Base-by-base conservation (phyloP, 805 yeast species). In the Cyberlindnera xylosilytica region DNA sequence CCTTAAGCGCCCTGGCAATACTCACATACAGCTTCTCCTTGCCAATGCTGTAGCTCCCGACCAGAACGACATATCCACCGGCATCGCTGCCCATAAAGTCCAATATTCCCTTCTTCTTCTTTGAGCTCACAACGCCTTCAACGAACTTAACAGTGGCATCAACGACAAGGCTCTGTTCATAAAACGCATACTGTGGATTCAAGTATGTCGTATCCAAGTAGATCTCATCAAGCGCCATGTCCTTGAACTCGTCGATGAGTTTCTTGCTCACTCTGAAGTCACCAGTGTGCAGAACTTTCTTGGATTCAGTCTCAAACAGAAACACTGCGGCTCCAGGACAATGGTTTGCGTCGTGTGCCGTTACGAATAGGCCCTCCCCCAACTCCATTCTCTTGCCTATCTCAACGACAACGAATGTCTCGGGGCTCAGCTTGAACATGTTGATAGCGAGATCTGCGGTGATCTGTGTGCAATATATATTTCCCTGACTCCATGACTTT, bases 271-370 rank as follows among this genome's bases (percentile, higher is more conserved):
- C 88, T 44, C 99, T 68, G 56, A 91, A 93, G 64, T 93, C 99
- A 2, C 99, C 99, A 39, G 97, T 89, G 61, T 93, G 99, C 24
- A 93, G 63, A 4, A 73, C 69, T 32, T 63, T 63, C 15, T 61
- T 57, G 3, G 45, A 42, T 1, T 48, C 40, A 0, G 61, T 35
- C 53, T 81, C 83, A 53, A 87, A 84, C 11, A 89, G 62, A 46
- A 90, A 85, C 0, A 93, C 75, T 0, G 79, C 87, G 3, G 97
- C 87, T 2, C 99, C 99, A 1, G 99, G 99, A 62, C 99, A 93
- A 63, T 93, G 99, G 53, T 93, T 91, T 0, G 98, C 99, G 52
- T 87, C 89, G 6, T 83, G 63, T 11, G 81, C 68, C 0, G 80
- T 74, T 0, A 88, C 89, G 27, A 69, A 69, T 0, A 74, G 66